Evolutionary conservation across 805 yeast species (phyloP), one percentile per base, ranked within the genome.

Genomic region (Candida manassasensis): DNA sequence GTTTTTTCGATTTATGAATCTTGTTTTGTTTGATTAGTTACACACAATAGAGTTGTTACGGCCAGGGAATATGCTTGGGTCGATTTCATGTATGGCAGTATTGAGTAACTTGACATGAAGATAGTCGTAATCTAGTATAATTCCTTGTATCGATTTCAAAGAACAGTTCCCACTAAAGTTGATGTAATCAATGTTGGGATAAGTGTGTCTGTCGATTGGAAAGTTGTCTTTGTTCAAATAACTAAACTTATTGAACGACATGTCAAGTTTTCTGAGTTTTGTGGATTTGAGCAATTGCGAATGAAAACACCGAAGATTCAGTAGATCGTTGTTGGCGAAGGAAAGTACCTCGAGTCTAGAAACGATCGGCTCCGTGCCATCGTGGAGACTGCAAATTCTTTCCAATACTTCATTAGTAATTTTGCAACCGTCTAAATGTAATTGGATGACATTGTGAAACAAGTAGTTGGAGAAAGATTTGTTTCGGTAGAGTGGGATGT

Each of bases 381-480:
- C 38, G 29, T 36, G 39, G 21, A 38, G 19, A 7, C 19, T 34
- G 14, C 36, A 31, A n/a, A 41, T 27, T 12, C 36, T 25, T 29
- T 41, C 45, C 18, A 41, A 33, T 26, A 37, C 37, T 21, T 35
- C 34, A 35, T 41, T 40, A 19, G 35, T 27, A 6, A 41, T 39
- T 18, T 39, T 41, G 21, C 40, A 35, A 4, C 43, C 43, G 16
- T 36, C 37, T 12, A 41, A 34, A 26, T 31, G 24, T 18, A 41
- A 34, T 15, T 29, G 30, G 2, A 25, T 33, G 6, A 36, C 30
- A 4, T 34, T 29, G 13, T 29, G 24, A 24, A 41, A 37, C 5
- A 41, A 26, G 27, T 16, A 41, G n/a, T 27, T 27, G 8, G 40
- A 21, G 3, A 37, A 30, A 8, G 32, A 19, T 8, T 26, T 36